Conservation (phyloP, 345 rosid species). For the Syzygium grande region DNA sequence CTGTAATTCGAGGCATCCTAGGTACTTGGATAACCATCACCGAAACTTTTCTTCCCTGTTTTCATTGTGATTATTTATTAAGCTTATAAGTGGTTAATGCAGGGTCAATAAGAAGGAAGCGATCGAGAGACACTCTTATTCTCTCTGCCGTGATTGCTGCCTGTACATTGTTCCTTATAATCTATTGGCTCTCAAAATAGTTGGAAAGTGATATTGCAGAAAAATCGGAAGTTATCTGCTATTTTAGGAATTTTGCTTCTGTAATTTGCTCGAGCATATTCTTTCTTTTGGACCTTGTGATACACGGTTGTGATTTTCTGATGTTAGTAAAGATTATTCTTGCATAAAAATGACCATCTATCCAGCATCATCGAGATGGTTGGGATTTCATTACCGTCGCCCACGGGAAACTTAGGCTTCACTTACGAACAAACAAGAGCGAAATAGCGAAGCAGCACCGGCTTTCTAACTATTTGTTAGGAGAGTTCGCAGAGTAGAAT, state of each 20-base stretch:
- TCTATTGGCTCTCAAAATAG: conserved; percentile 93
- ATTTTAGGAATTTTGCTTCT: conserved; percentile 10
- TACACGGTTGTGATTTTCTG: background rate
- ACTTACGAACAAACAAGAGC: background rate
- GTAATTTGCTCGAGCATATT: background rate
- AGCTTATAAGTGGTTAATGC: conserved; percentile 4
- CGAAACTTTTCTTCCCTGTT: background rate
- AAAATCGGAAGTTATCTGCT: conserved; percentile 2
- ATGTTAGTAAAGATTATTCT: background rate
- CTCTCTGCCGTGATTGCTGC: conserved; percentile 89
- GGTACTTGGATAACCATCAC: conserved; percentile 28
- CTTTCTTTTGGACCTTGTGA: background rate
- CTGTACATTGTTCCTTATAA: conserved; percentile 82
- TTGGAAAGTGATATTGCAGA: conserved; percentile 1
- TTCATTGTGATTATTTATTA: background rate
- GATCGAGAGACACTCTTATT: conserved; percentile 85
- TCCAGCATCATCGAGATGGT: background rate
- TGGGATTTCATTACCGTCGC: background rate
- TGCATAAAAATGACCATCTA: background rate
- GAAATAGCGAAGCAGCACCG: background rate
- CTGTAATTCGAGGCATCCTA: conserved; percentile 72
- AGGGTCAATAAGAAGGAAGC: conserved; percentile 83
- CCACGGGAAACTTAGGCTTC: background rate
- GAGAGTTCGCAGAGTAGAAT: background rate
- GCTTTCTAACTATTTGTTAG: background rate